Evolutionary conservation across 768 basidiomycete species (phyloP).

Genomic region (Hydnomerulius pinastri): DNA sequence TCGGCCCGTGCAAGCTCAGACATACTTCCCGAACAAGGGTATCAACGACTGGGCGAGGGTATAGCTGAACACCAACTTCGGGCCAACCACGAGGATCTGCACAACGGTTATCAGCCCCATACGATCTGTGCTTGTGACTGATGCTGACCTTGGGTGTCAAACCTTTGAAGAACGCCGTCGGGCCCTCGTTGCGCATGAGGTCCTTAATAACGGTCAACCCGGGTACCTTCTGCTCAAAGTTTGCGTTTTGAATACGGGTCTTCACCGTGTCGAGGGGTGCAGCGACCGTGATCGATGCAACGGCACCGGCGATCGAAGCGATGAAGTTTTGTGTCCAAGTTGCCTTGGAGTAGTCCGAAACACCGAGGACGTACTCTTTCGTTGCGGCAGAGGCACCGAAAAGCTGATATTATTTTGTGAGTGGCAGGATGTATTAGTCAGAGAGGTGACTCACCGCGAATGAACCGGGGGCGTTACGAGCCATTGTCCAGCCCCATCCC

Average conservation of each 20-base stretch:
- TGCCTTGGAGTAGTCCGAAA: conserved; percentile 90
- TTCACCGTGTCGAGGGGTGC: conserved; percentile 96
- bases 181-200: conserved; percentile 84
- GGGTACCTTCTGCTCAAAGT: conserved; percentile 84
- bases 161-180: conserved; percentile 90
- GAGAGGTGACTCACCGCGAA: conserved; percentile 71
- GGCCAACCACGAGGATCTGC: conserved; percentile 93
- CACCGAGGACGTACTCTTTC: conserved; percentile 90
- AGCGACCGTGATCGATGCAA: conserved; percentile 93
- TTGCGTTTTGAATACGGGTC: conserved; percentile 97
- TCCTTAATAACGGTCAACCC: conserved; percentile 84
- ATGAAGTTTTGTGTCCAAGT: conserved; percentile 98
- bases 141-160: conserved; percentile 86
- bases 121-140: conserved; percentile 17
- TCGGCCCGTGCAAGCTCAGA: too few species aligned
- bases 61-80: conserved; percentile 98
- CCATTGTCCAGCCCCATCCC: conserved; percentile 99
- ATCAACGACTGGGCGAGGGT: conserved; percentile 96
- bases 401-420: conserved; percentile 54
- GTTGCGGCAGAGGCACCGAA: conserved; percentile 96
- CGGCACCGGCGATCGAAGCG: conserved; percentile 90
- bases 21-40: conserved; percentile 87
- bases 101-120: conserved; percentile 35
- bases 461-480: conserved; percentile 92
- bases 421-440: not conserved